Conservation (phyloP, 2,329 filamentous ascomycete species). For the Nothophaeocryptopus gaeumannii region DNA sequence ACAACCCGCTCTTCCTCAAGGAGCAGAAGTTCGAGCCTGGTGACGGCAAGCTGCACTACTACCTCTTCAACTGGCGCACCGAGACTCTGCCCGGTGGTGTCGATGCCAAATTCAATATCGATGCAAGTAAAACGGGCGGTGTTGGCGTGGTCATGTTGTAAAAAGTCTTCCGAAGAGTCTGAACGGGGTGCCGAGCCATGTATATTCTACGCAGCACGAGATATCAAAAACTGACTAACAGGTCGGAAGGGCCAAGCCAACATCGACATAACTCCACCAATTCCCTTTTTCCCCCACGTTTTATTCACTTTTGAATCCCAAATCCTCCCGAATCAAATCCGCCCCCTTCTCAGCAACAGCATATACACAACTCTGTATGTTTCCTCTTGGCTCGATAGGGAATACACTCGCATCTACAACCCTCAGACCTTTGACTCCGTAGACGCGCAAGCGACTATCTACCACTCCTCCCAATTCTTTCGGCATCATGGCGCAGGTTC, state of each 20-base stretch:
- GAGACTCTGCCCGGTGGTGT: conserved; percentile 83
- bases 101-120: conserved; percentile 72
- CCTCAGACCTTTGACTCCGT: conserved; percentile 20
- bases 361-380: conserved; percentile 25
- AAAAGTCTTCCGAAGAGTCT: conserved; percentile 1
- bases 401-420: conserved; percentile 27
- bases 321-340: conserved; percentile 13
- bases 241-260: no score
- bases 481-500: conserved; percentile 27
- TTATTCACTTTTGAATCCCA: no score
- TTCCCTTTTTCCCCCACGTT: no score
- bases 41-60: conserved; percentile 93
- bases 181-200: no score
- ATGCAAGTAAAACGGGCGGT: conserved; percentile 75
- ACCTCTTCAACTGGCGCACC: conserved; percentile 94
- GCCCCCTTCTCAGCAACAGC: conserved; percentile 24
- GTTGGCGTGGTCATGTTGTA: conserved; percentile 85
- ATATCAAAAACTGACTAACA: no score
- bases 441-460: conserved; percentile 20
- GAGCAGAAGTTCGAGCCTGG: conserved; percentile 93
- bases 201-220: no score
- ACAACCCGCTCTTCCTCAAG: conserved; percentile 90
- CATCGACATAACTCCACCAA: no score
- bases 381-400: conserved; percentile 19
- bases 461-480: conserved; percentile 22